Evolutionary conservation across 2,329 filamentous ascomycete genomes (phyloP), one percentile per base, ranked within the genome.

Genomic region (Rutstroemia sp.): DNA sequence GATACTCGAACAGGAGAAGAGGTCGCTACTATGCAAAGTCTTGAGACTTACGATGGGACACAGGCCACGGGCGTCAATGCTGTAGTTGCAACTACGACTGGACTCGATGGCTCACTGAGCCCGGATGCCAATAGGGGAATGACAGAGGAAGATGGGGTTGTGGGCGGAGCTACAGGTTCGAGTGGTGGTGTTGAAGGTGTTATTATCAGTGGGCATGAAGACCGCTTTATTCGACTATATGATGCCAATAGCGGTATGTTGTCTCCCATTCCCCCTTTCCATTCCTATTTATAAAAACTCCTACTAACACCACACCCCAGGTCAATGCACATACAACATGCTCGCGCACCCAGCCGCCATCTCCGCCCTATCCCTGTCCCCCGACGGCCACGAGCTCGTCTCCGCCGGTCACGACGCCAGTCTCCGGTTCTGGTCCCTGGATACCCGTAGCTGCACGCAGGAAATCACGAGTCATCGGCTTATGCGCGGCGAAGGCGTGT

Each of bases 251-350:
- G 90, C 74, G 94, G 94, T 97, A 87, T 73, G 89, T 82, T 30
- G 10, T 10, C 10, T 30, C 27, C 27, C 10, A 9, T 44, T 36
- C 42, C 19, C 36, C 42, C 19, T 42, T 47, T 27, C 8, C 5
- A 19, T 5, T 38, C 48, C 30, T 1, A 16, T 5, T 19, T 34
- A 6, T 17, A 14, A 12, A 3, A 7, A 23, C 17, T 6, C 12
- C 42, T 40, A 19, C 40, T 25, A 14, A 27, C 19, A 19, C 57
- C 57, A 61, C 42, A 58, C n/a, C 42, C 3, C 40, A 97, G 94
- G 94, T 57, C 94, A 99, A 90, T 96, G 92, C 75, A 97, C 94
- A 61, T 99, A 99, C 73, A 95, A 88, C 67, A 99, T 99, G 94
- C 83, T 97, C 58, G 94, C 94, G 5, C 94, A 99, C 66, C 91